Base-by-base conservation (phyloP, 768 basidiomycete genomes). In the Pleurotus cornucopiae region DNA sequence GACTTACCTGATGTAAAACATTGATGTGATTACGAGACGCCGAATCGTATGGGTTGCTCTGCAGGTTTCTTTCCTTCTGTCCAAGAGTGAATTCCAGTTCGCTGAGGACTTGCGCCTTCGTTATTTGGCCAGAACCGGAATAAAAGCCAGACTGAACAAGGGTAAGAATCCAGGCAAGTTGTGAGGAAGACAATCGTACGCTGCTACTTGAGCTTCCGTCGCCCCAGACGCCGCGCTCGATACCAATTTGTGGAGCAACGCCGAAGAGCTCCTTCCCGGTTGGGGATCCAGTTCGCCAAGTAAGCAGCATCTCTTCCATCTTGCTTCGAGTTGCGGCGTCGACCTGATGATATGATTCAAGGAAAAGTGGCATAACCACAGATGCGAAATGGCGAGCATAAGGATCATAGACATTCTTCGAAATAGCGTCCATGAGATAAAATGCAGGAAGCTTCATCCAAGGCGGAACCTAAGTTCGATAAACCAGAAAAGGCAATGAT, bases 251-350 rank as follows among this genome's bases (percentile, higher is more conserved):
- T 16, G 90, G 81, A 2, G 82, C 81, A 25, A 82, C 71, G 43
- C 94, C 90, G 66, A 98, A 99, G 1, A 99, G 76, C 66, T 95
- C 91, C 52, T 83, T 83, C 37, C 90, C 83, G 34, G 77, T 80
- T 2, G 91, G 88, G 12, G 89, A 86, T 13, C 92, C 94, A 20
- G 85, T 88, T 40, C 94, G 81, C 97, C 97, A 99, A 5, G 97
- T 96, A 25, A 91, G 71, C 12, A 98, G 82, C 86, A 99, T 94
- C 71, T 99, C 97, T 67, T 96, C 93, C 91, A 99, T 95, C 71
- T 98, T 98, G 68, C 84, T 83, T 58, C 89, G 86, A 21, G 92
- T 96, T 41, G 71, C 72, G 49, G 84, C 84, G 66, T 97, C 94
- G 61, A 97, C 95, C 63, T 84, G 80, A 46, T 82, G 78, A 71